Base-by-base conservation (phyloP, 139 green algal genomes). In the Tetradesmus lagerheimii region DNA sequence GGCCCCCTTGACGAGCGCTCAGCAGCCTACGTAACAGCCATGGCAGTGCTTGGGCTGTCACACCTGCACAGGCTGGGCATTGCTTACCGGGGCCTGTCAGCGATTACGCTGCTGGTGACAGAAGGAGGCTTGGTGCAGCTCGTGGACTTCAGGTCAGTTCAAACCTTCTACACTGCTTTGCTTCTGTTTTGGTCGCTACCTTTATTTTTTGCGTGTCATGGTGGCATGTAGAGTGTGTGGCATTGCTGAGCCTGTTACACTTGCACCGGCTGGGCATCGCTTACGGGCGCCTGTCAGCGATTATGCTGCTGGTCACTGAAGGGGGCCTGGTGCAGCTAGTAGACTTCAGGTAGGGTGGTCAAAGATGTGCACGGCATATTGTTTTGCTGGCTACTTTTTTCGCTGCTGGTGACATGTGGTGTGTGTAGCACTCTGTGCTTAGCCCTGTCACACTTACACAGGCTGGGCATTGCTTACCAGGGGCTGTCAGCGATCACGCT, bases 181-280 rank as follows among this genome's bases (percentile, higher is more conserved):
- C 1, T 31, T 67, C n/a, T 67, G 20, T 31, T n/a, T n/a, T n/a
- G n/a, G n/a, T n/a, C n/a, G n/a, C n/a, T n/a, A n/a, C n/a, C n/a
- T n/a, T n/a, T n/a, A n/a, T n/a, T n/a, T n/a, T n/a, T n/a, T n/a
- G n/a, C n/a, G n/a, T n/a, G n/a, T n/a, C n/a, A n/a, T n/a, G n/a
- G n/a, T n/a, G n/a, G n/a, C n/a, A n/a, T n/a, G n/a, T n/a, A n/a
- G n/a, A n/a, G n/a, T n/a, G n/a, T n/a, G n/a, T 64, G 75, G 88
- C 95, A 41, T 45, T 96, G 50, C 80, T 96, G 41, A 95, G 91
- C 2, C 93, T 98, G 85, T 91, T 94, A 88, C 93, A 96, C 90
- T 88, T 97, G 38, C 95, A 97, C 85, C 92, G 80, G 41, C 90
- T 89, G 62, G 88, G 90, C 35, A 92, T 97, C 41, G 89, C 95